A percentile compares a stretch with the other conserved stretches of the same genome.
phyloP scores from a whole-genome alignment of 257 asterid species.

The Nicotiana obtusifolia region DNA sequence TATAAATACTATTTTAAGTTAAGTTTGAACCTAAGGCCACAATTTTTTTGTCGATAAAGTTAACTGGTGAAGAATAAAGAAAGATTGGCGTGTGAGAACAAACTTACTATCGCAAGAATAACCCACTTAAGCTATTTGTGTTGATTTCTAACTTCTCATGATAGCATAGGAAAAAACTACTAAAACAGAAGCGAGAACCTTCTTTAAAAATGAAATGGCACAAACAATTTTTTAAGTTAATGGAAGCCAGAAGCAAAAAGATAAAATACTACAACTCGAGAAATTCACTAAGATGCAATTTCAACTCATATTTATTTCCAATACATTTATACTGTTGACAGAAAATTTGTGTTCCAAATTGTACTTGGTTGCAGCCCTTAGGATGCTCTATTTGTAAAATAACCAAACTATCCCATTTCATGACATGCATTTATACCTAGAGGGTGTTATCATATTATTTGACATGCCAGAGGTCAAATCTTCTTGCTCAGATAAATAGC shows the following conservation, averaged over 20 bases:
- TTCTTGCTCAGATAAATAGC: neutral
- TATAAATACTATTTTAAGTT: too few relatives aligned
- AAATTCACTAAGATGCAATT: neutral
- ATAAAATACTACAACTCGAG: neutral
- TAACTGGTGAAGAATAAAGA: too few relatives aligned
- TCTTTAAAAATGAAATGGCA: neutral
- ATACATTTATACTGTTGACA: neutral
- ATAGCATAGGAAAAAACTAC: neutral
- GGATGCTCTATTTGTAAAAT: neutral
- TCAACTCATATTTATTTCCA: neutral
- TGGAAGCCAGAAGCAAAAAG: neutral
- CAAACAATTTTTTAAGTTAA: neutral
- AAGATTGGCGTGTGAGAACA: too few relatives aligned
- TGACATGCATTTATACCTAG: neutral
- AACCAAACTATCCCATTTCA: neutral
- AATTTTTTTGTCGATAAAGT: too few relatives aligned
- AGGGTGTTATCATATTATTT: neutral
- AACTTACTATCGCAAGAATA: too few relatives aligned
- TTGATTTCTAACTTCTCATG: neutral
- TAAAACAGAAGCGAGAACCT: neutral
- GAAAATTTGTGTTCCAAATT: neutral
- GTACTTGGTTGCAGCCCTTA: neutral
- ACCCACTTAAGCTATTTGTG: neutral
- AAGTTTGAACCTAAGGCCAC: too few relatives aligned
- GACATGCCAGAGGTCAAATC: neutral